Percentiles rank a stretch among this genome's conserved stretches.
phyloP scores from a whole-genome alignment of 1,139 yeast species.

The Kodamaea ohmeri region DNA sequence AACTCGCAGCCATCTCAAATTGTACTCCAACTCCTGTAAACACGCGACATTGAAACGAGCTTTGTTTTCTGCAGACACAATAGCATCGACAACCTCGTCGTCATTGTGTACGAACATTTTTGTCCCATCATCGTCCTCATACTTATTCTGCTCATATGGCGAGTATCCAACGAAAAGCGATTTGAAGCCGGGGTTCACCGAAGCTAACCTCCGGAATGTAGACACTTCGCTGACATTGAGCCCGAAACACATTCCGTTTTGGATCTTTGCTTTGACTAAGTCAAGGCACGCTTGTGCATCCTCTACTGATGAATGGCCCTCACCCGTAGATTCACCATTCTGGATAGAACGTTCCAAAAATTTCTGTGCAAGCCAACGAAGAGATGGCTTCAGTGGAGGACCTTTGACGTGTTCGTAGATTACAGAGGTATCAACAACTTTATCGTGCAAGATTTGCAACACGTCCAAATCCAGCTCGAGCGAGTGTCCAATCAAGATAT shows the following conservation, averaged over 20 bases:
- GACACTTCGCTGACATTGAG: slow-evolving; percentile 37
- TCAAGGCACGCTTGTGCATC: slow-evolving; percentile 84
- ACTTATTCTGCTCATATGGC: slow-evolving; percentile 13
- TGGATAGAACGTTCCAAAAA: slow-evolving; percentile 64
- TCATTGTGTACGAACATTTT: slow-evolving; percentile 51
- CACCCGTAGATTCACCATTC: slow-evolving; percentile 42
- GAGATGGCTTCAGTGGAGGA: slow-evolving; percentile 73
- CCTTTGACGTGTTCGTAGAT: slow-evolving; percentile 76
- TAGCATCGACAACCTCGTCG: slow-evolving; percentile 50
- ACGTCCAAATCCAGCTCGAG: slow-evolving; percentile 66
- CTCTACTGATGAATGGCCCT: slow-evolving; percentile 84
- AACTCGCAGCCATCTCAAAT: slow-evolving; percentile 23
- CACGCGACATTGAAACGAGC: slow-evolving; percentile 53
- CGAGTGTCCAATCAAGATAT: slow-evolving; percentile 71
- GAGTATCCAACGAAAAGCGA: slow-evolving; percentile 43
- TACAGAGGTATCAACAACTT: slow-evolving; percentile 66
- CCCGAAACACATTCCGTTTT: slow-evolving; percentile 68
- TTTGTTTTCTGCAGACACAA: slow-evolving; percentile 31
- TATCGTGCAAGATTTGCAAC: slow-evolving; percentile 56
- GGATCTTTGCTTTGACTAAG: slow-evolving; percentile 64
- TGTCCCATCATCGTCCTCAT: slow-evolving; percentile 24
- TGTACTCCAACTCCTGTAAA: slow-evolving; percentile 58
- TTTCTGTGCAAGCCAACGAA: slow-evolving; percentile 62
- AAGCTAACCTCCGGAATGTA: slow-evolving; percentile 26
- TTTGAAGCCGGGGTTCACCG: slow-evolving; percentile 12